Evolutionary conservation across 2,329 filamentous ascomycete genomes (phyloP).

Genomic region (Dendrostoma leiphaemia): DNA sequence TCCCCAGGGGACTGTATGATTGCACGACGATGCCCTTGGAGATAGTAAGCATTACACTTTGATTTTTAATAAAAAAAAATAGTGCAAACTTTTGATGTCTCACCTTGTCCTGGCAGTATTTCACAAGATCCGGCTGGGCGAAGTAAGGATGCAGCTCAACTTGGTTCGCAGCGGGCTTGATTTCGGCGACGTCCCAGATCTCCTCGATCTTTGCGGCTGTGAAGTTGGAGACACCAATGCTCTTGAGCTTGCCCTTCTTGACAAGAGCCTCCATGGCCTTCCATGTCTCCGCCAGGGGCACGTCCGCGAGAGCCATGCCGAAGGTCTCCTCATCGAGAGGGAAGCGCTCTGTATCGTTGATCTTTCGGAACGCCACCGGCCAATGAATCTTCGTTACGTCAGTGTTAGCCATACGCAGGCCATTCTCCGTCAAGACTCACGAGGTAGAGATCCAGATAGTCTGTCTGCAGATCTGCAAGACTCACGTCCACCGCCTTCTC

Average conservation of each 20-base stretch:
- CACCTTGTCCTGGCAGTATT: slow-evolving; percentile 44
- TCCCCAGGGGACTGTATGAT: slow-evolving; percentile 58
- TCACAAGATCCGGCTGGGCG: slow-evolving; percentile 41
- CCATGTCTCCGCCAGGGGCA: slow-evolving; percentile 52
- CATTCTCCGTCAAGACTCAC: slow-evolving; percentile 25
- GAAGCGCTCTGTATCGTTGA: slow-evolving; percentile 37
- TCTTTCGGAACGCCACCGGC: slow-evolving; percentile 40
- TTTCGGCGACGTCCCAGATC: slow-evolving; percentile 41
- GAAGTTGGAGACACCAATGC: slow-evolving; percentile 57
- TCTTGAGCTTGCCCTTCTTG: slow-evolving; percentile 47
- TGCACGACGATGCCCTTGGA: slow-evolving; percentile 43
- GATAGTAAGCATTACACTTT: neutral
- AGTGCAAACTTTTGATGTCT: slow-evolving; percentile 17
- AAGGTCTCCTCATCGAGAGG: slow-evolving; percentile 39
- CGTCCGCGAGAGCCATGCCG: slow-evolving; percentile 40
- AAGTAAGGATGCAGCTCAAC: slow-evolving; percentile 41
- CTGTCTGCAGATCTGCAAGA: slow-evolving; percentile 39
- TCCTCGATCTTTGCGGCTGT: slow-evolving; percentile 46
- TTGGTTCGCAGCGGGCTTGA: slow-evolving; percentile 46
- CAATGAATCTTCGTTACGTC: slow-evolving; percentile 45
- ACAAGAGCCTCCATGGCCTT: slow-evolving; percentile 55
- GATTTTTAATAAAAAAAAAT: neutral
- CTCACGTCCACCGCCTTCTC: slow-evolving; percentile 39
- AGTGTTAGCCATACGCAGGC: neutral
- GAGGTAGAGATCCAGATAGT: slow-evolving; percentile 44